Conservation (phyloP, 2,329 filamentous ascomycete species). For the Akanthomyces uredinophilus region DNA sequence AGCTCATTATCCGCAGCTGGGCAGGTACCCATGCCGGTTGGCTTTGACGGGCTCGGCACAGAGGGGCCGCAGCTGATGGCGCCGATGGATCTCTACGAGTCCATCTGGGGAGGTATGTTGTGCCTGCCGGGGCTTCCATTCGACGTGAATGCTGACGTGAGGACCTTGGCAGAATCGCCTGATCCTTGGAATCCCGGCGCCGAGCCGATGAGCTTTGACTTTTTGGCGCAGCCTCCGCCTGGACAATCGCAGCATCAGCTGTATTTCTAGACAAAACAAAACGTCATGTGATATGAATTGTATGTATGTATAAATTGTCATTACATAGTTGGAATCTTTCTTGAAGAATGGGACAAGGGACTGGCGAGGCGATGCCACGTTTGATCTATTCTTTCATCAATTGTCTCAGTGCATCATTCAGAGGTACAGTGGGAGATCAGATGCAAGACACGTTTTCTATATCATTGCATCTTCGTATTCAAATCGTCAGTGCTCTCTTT, state of each 20-base stretch:
- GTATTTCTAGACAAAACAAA: slow-evolving; percentile 41
- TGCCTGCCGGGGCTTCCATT: background rate
- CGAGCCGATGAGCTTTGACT: slow-evolving; percentile 57
- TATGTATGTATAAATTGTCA: background rate
- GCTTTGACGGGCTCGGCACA: slow-evolving; percentile 45
- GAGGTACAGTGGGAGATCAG: background rate
- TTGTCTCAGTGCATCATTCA: background rate
- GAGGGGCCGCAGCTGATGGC: slow-evolving; percentile 58
- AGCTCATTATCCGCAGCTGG: slow-evolving; percentile 33
- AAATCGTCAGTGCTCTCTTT: slow-evolving; percentile 57
- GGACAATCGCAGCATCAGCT: slow-evolving; percentile 54
- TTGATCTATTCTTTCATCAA: background rate
- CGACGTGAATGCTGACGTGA: background rate
- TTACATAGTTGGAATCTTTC: background rate
- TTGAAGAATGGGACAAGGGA: too few species aligned
- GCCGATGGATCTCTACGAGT: slow-evolving; percentile 63
- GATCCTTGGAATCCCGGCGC: slow-evolving; percentile 54
- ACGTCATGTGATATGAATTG: background rate
- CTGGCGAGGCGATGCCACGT: background rate
- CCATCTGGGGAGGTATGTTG: slow-evolving; percentile 60
- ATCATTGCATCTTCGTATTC: background rate
- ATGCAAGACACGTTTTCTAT: background rate
- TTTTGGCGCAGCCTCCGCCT: slow-evolving; percentile 53
- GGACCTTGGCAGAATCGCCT: slow-evolving; percentile 45
- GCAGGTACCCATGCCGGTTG: slow-evolving; percentile 31